Evolutionary conservation across 441 rosid species (phyloP), one percentile per base, ranked within the genome.

Genomic region (Erodium texanum): DNA sequence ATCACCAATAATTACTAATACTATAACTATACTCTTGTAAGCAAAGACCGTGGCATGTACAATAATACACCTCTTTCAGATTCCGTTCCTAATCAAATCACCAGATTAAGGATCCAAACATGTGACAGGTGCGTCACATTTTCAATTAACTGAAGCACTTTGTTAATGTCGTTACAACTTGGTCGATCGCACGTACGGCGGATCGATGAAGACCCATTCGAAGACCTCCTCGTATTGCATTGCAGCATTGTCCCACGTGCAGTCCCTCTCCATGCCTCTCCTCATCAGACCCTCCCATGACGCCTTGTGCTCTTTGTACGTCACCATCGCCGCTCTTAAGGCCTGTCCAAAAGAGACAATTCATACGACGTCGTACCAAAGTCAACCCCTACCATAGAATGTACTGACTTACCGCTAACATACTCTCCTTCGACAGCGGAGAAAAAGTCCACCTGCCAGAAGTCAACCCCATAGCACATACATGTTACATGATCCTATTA

Each of bases 221-320:
- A 93, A 90, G 23, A 88, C 85, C 80, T 91, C 87, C 77, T 89
- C 97, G 61, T 93, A 93, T 71, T 89, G 92, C 67, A 66, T 65
- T 0, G 98, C 97, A 36, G 97, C 98, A 59, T 84, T 89, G 72
- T 93, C 87, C 99, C 97, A 89, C 1, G 97, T 81, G 71, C 62
- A 85, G 81, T 89, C 87, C 73, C 64, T 78, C 43, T 63, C 73
- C 93, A 90, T 87, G 6, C 96, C 85, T 80, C 97, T 89, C 77
- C 70, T 86, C 92, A 88, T 87, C 75, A 93, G 77, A 27, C 88
- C 92, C 70, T 73, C 77, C 99, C 97, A 93, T 3, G 96, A 83
- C 71, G 77, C n/a, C 70, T 76, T 88, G 71, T 86, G 83, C 75
- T 89, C 93, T 79, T 83, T 81, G 80, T 85, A 91, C 12, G 97